Evolutionary conservation across 305 asterid genomes (phyloP).

Genomic region (Ilex paraguariensis): DNA sequence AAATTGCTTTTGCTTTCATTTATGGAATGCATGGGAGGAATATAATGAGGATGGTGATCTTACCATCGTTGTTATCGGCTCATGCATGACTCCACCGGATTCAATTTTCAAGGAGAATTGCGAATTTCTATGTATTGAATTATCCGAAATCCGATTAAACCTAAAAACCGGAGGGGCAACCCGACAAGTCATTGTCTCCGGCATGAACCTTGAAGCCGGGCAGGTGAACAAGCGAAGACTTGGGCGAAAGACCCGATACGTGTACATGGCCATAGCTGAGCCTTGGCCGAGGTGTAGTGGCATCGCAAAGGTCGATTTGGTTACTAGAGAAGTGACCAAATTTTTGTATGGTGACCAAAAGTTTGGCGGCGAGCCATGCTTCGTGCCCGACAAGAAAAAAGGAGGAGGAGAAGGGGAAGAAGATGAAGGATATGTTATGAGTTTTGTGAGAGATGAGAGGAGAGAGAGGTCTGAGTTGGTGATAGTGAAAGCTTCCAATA

Average conservation of each 20-base stretch:
- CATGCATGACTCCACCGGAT: constrained; percentile 46
- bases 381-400: constrained; percentile 19
- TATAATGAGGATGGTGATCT: constrained; percentile 16
- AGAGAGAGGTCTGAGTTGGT: constrained; percentile 35
- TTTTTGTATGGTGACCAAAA: constrained; percentile 28
- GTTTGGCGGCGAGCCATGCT: constrained; percentile 59
- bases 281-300: constrained; percentile 76
- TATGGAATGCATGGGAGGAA: constrained; percentile 74
- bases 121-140: constrained; percentile 16
- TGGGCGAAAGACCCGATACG: constrained; percentile 33
- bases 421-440: constrained; percentile 43
- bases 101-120: constrained; percentile 27
- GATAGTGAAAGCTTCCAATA: constrained; percentile 42
- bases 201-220: constrained; percentile 50
- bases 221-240: constrained; percentile 33
- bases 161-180: constrained; percentile 27
- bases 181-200: constrained; percentile 33
- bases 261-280: constrained; percentile 54
- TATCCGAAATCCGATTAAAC: constrained; percentile 38
- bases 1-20: constrained; percentile 47
- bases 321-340: constrained; percentile 32
- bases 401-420: constrained; percentile 19
- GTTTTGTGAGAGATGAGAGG: constrained; percentile 47
- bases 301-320: constrained; percentile 52
- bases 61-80: constrained; percentile 30